Evolutionary conservation across 2,329 filamentous ascomycete species (phyloP), one percentile per base, ranked within the genome.

Genomic region (Alternaria metachromatica): DNA sequence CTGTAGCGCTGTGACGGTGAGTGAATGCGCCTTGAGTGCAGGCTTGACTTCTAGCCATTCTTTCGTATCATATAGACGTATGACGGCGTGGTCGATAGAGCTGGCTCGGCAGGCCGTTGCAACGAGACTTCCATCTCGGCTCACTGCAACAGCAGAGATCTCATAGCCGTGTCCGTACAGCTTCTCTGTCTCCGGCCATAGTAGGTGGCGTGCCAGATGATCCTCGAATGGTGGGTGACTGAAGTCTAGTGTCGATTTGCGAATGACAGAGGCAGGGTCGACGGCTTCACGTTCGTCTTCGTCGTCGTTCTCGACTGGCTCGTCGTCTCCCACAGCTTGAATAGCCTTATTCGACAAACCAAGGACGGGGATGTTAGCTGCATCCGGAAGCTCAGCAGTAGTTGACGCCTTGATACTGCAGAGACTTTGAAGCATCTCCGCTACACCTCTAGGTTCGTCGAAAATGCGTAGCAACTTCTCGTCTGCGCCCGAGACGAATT

Each of bases 381-480:
- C 92, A 71, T 97, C 94, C 3, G 94, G 92, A 77, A 97, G 75
- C 10, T 71, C 63, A 3, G 65, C 58, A 18, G 46, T 67, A 5
- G 67, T 66, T 4, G 65, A 63, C 6, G 66, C 66, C 7, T 64
- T 57, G 28, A 93, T 88, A 6, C 87, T 89, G 66, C 90, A 90
- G 3, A 97, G 85, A 9, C 84, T 87, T 62, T 86, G 81, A 3
- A 97, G 86, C 70, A 98, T 86, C 18, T 87, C 84, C 0, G 94
- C 94, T 10, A 97, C 92, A 6, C 91, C 91, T 76, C 89, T 92
- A 6, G 96, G 96, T 80, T 97, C 90, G 74, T 92, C 90, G 80
- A 99, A 99, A 2, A 99, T 95, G 23, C 96, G 91, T 78, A 99
- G 88, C n/a, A 99, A 88, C 81, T 99, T 99, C 83, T 99, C 96